Evolutionary conservation across 768 basidiomycete species (phyloP).

Genomic region (Suillus plorans): DNA sequence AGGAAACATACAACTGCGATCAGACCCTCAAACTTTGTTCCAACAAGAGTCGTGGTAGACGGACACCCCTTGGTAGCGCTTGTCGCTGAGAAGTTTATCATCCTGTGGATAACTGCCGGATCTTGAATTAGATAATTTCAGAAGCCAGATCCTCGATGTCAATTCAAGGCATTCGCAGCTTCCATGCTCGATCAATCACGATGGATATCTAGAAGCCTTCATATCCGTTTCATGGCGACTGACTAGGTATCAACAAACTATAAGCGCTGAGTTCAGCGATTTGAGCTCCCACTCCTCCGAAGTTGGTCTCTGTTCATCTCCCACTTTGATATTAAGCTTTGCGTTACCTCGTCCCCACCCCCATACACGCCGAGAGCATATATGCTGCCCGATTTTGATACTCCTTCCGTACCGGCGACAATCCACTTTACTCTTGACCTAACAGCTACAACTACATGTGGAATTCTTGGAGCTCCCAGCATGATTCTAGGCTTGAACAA

Average conservation of each 20-base stretch:
- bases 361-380: neutral
- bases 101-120: neutral
- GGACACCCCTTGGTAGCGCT: neutral
- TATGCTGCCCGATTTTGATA: neutral
- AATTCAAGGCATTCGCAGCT: neutral
- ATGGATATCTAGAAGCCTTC: neutral
- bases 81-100: neutral
- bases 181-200: conserved; percentile 2
- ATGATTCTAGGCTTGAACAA: conserved; percentile 40
- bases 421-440: neutral
- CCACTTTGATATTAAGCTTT: neutral
- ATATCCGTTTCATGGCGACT: conserved; percentile 2
- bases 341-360: neutral
- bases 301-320: neutral
- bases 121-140: neutral
- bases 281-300: neutral
- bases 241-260: neutral
- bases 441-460: conserved; percentile 10
- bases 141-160: neutral
- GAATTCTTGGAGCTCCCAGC: conserved; percentile 23
- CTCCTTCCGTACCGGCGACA: neutral
- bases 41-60: neutral
- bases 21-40: neutral
- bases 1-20: neutral
- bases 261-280: conserved; percentile 3